A percentile compares a stretch with the other conserved stretches of the same genome.
These are phyloP conservation scores for Candida pseudoviswanathii DNA, from an alignment of 1,139 yeast species.

Conservation along the genomic window DNA sequence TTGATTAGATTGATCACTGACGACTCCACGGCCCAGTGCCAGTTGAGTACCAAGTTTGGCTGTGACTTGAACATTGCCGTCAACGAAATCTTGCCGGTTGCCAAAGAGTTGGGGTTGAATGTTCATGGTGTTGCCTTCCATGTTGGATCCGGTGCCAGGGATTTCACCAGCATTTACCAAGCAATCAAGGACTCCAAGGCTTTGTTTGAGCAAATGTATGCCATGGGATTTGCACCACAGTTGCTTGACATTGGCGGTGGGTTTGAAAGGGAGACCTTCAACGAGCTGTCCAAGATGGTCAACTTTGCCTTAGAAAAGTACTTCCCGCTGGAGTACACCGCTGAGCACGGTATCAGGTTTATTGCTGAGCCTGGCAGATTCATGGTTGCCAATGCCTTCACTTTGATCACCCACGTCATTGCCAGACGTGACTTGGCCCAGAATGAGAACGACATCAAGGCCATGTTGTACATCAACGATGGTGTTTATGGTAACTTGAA, in stretches of 20 bases:
- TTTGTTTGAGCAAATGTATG: slow-evolving; percentile 65
- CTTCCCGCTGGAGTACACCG: slow-evolving; percentile 51
- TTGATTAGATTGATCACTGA: slow-evolving; percentile 86
- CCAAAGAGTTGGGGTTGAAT: slow-evolving; percentile 60
- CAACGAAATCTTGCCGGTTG: slow-evolving; percentile 57
- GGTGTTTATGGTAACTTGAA: slow-evolving; percentile 96
- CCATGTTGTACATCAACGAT: slow-evolving; percentile 80
- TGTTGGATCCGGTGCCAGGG: slow-evolving; percentile 92
- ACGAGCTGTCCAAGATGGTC: slow-evolving; percentile 60
- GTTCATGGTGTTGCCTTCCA: slow-evolving; percentile 92
- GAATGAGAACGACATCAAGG: slow-evolving; percentile 19
- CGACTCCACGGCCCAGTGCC: slow-evolving; percentile 86
- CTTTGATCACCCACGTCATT: slow-evolving; percentile 81
- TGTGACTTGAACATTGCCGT: slow-evolving; percentile 63
- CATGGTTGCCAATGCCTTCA: slow-evolving; percentile 83
- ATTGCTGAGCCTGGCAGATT: slow-evolving; percentile 97
- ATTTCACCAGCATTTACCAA: slow-evolving; percentile 63
- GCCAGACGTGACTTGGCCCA: slow-evolving; percentile 61
- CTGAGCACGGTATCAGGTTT: slow-evolving; percentile 45
- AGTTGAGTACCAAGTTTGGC: slow-evolving; percentile 88
- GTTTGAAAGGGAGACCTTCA: slow-evolving; percentile 70
- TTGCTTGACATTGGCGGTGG: slow-evolving; percentile 94
- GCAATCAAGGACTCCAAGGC: slow-evolving; percentile 74
- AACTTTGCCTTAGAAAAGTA: slow-evolving; percentile 54
- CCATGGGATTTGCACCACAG: slow-evolving; percentile 50